Conservation (phyloP, 2,329 filamentous ascomycete species). For the Mycosphaerelloides madeirae region DNA sequence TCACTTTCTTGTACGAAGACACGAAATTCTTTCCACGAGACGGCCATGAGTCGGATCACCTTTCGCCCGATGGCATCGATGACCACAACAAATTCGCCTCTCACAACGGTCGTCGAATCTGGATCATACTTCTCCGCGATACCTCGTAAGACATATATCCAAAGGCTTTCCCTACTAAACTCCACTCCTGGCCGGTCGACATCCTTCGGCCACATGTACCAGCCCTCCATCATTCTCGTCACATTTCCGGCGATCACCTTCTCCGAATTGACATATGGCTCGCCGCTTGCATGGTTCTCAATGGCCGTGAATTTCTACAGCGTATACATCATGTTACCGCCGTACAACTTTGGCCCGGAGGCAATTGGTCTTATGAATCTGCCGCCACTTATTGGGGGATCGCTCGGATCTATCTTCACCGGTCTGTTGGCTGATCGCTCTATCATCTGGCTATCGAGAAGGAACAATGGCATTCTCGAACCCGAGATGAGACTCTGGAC, state of each 20-base stretch:
- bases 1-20: constrained; percentile 37
- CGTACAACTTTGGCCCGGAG: constrained; percentile 43
- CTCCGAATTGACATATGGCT: constrained; percentile 31
- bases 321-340: constrained; percentile 29
- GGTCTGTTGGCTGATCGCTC: constrained; percentile 15
- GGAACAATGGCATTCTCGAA: constrained; percentile 22
- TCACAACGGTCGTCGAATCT: no score
- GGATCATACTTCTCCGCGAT: no score
- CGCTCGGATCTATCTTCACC: constrained; percentile 15
- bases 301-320: constrained; percentile 34
- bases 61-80: no score
- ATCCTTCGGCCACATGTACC: constrained; percentile 9
- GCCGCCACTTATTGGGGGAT: constrained; percentile 38
- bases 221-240: constrained; percentile 31
- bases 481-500: constrained; percentile 23
- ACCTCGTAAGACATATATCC: constrained; percentile 8
- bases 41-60: no score
- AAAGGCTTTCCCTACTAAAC: constrained; percentile 6
- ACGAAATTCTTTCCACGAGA: constrained; percentile 22
- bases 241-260: constrained; percentile 36
- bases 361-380: constrained; percentile 47
- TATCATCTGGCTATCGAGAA: constrained; percentile 16
- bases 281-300: constrained; percentile 33
- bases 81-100: no score
- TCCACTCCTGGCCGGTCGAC: constrained; percentile 1